Evolutionary conservation across 1,284 basidiomycete species (phyloP).

Genomic region (Mrakiaceae sp.): DNA sequence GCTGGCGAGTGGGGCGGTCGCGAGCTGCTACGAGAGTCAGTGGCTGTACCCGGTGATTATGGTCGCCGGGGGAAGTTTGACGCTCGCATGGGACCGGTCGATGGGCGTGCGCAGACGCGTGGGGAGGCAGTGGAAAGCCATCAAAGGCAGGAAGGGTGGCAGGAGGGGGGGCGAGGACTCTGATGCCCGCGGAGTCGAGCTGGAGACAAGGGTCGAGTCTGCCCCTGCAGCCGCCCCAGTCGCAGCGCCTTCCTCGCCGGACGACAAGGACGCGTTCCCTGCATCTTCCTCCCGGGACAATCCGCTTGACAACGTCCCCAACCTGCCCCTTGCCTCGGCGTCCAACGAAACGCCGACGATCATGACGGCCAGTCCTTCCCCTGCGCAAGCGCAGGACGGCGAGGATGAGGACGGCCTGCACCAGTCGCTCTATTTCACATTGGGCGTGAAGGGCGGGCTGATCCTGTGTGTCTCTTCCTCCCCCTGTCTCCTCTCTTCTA

Average conservation of each 20-base stretch:
- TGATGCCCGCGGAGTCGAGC: too few relatives aligned
- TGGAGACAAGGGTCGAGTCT: too few relatives aligned
- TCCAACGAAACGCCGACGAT: too few relatives aligned
- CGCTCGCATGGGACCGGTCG: conserved; percentile 27
- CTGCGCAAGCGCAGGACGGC: background rate
- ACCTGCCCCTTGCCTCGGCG: too few relatives aligned
- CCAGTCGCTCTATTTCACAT: conserved; percentile 9
- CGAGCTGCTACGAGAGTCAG: conserved; percentile 44
- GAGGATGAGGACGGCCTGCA: background rate
- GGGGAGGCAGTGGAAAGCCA: background rate
- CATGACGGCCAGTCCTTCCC: too few relatives aligned
- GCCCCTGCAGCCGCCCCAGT: too few relatives aligned
- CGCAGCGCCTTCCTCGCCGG: too few relatives aligned
- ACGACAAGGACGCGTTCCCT: background rate
- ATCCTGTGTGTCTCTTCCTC: background rate
- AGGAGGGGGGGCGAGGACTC: too few relatives aligned
- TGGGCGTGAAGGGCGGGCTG: background rate
- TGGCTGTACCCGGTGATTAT: conserved; percentile 38
- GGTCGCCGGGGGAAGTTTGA: conserved; percentile 28
- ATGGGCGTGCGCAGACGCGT: conserved; percentile 4
- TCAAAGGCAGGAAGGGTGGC: background rate
- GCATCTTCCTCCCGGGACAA: background rate
- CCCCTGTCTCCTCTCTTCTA: background rate
- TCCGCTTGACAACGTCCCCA: background rate
- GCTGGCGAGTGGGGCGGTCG: conserved; percentile 39